Evolutionary conservation across 352 stramenopile species (phyloP).

Genomic region (Pythium utonaiense): DNA sequence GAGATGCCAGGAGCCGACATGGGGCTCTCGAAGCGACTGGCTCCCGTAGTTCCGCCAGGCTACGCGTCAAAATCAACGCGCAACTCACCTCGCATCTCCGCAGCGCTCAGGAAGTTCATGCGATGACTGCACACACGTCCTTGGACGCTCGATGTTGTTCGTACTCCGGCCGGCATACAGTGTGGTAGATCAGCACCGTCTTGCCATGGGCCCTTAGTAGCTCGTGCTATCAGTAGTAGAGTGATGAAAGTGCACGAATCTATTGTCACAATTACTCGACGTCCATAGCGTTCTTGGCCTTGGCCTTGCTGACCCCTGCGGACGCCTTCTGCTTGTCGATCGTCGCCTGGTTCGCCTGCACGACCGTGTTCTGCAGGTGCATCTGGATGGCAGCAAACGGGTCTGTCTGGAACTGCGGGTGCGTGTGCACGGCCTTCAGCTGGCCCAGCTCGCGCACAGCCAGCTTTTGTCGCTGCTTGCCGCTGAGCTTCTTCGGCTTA

Average conservation of each 20-base stretch:
- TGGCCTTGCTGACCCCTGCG: not conserved
- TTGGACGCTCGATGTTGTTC: too few species aligned
- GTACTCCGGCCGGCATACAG: too few species aligned
- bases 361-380: slow-evolving; percentile 84
- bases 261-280: slow-evolving; percentile 18
- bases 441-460: slow-evolving; percentile 79
- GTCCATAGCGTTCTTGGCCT: slow-evolving; percentile 25
- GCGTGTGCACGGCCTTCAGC: slow-evolving; percentile 81
- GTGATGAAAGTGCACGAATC: too few species aligned
- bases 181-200: too few species aligned
- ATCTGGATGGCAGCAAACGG: slow-evolving; percentile 84
- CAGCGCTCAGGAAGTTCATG: slow-evolving; percentile 21
- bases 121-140: too few species aligned
- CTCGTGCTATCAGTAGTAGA: too few species aligned
- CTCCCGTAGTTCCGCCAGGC: slow-evolving; percentile 4
- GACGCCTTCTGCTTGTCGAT: slow-evolving; percentile 27
- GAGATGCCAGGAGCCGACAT: slow-evolving; percentile 18
- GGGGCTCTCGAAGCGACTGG: not conserved
- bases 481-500: slow-evolving; percentile 55
- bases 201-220: too few species aligned
- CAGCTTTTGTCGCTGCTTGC: slow-evolving; percentile 81
- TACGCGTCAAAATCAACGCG: slow-evolving; percentile 14
- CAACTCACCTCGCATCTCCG: slow-evolving; percentile 24
- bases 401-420: slow-evolving; percentile 76
- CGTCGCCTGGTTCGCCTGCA: slow-evolving; percentile 67